Evolutionary conservation across 2,329 filamentous ascomycete genomes (phyloP), one percentile per base, ranked within the genome.

Genomic region (Talaromyces amestolkiae): DNA sequence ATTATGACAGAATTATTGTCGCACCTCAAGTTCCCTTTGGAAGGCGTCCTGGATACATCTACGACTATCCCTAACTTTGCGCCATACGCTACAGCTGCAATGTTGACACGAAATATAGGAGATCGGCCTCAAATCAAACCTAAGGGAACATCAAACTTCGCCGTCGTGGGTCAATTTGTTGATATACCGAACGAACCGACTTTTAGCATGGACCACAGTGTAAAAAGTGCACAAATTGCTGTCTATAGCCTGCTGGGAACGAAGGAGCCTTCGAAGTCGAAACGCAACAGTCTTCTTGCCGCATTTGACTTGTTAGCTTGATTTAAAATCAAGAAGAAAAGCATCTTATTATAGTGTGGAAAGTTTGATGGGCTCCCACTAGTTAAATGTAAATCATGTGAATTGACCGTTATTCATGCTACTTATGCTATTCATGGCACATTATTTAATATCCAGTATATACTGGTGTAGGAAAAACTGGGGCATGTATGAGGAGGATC

Each of bases 41-140:
- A 76, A 11, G 65, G 70, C 2, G 72, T 74, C 45, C 63, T 76
- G 8, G 66, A 70, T 2, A 67, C 71, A 17, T 68, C 75, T 1
- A 72, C 74, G 10, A 76, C 72, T 8, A 75, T 78, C 33, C 80
- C 79, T 2, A 75, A 74, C 61, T 72, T 79, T 67, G 76, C 80
- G 74, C 80, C 80, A 24, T 77, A 77, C 41, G 75, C 76, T 65
- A 78, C 78, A 4, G 70, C 75, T 6, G 73, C 76, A 41, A 75
- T 81, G 64, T 68, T 81, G 47, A 71, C 76, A 1, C 73, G 79
- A 13, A 69, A 72, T 8, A 35, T 63, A 1, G 74, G 72, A 3
- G 78, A 81, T 69, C 74, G 80, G 2, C 79, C 79, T 3, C 65
- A 70, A n/a, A 73, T 80, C 0, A 75, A 80, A 53, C 79, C 79